Evolutionary conservation across 2,329 filamentous ascomycete genomes (phyloP), one percentile per base, ranked within the genome.

Genomic region (Tetracladium maxilliforme): DNA sequence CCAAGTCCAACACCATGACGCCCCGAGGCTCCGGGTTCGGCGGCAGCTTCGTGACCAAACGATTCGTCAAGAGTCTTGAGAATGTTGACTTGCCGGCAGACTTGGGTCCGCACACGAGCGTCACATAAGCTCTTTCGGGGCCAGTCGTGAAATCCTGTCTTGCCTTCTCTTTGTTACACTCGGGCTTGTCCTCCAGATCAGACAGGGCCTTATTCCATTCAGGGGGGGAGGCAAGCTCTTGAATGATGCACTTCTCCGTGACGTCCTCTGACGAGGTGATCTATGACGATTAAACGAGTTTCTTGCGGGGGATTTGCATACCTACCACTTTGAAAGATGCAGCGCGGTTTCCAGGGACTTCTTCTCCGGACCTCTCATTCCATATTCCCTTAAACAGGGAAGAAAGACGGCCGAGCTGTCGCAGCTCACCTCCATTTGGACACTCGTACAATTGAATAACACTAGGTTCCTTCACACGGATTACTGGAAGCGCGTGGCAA

Each of bases 31-130:
- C 38, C 22, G 32, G 18, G 9, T 10, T 17, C n/a, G 16, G 15
- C 6, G 8, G 30, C 19, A 19, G 36, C 36, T 37, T 39, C 36
- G 29, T 36, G 19, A 81, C 47, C 7, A 81, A 50, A 8, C 68
- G 63, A 39, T 86, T 86, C 7, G 62, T 50, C 3, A 86, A 52
- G 5, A 82, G 46, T 23, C 65, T 68, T 9, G 67, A 64, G 42
- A 84, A 79, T 0, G 76, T 83, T 2, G 79, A 84, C 41, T 86
- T 86, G 3, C 79, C 79, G 4, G 77, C 70, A 1, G 67, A 71
- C 34, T 82, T 79, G 1, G 74, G 67, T 0, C 79, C 79, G 24
- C 73, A 73, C 4, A 82, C 52, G 32, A 84, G 54, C 6, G 69
- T 54, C 3, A 54, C 51, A 3, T 46, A 46, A 22, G 47, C 43